phyloP scores from a whole-genome alignment of 2,329 filamentous ascomycete genomes.

The Trichophyton benhamiae region DNA sequence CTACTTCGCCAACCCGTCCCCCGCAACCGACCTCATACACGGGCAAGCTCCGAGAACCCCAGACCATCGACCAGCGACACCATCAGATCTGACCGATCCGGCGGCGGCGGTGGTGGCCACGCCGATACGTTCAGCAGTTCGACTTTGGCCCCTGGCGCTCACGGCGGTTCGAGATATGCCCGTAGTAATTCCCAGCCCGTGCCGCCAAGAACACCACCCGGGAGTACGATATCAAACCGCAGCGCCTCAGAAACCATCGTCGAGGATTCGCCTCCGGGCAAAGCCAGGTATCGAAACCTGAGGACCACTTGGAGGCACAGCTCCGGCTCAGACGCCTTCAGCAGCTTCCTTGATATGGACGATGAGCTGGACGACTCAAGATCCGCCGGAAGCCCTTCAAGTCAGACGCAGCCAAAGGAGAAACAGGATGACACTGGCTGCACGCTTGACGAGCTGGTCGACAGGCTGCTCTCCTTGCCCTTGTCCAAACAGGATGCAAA shows the following conservation, averaged over 20 bases:
- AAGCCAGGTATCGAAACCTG: conserved; percentile 23
- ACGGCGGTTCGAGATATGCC: conserved; percentile 38
- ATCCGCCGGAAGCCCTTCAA: conserved; percentile 16
- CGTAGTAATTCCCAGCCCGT: conserved; percentile 38
- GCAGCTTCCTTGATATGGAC: conserved; percentile 33
- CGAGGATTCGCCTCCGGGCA: conserved; percentile 21
- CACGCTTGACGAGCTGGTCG: conserved; percentile 58
- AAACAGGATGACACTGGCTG: conserved; percentile 27
- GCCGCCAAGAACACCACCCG: conserved; percentile 37
- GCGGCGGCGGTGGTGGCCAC: conserved; percentile 7
- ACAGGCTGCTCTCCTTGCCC: conserved; percentile 69
- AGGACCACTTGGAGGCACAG: conserved; percentile 29
- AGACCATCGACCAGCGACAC: conserved; percentile 31
- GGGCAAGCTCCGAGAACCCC: conserved; percentile 56
- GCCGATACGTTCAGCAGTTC: conserved; percentile 7
- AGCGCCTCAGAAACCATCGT: conserved; percentile 20
- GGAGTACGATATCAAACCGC: conserved; percentile 20
- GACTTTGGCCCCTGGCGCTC: conserved; percentile 21
- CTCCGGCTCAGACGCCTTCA: conserved; percentile 31
- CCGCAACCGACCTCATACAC: conserved; percentile 51
- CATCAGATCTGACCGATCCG: conserved; percentile 8
- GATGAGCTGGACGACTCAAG: conserved; percentile 28
- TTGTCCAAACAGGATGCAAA: conserved; percentile 81
- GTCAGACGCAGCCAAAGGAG: conserved; percentile 21
- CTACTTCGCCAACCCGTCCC: conserved; percentile 42